Evolutionary conservation across 1,284 basidiomycete species (phyloP).

Genomic region (Coniophora puteana): DNA sequence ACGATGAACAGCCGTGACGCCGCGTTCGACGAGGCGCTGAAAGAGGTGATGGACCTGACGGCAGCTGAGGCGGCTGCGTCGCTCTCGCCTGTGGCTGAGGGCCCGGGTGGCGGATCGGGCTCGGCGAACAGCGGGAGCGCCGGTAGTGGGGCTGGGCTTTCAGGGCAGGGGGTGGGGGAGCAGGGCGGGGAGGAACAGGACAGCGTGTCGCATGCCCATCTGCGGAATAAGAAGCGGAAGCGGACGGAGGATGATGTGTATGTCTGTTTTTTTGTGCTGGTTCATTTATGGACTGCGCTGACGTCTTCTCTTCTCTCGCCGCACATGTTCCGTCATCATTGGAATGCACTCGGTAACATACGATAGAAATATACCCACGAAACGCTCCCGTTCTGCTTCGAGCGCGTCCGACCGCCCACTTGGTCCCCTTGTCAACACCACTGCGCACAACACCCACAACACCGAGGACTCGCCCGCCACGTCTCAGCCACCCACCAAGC

Average conservation of each 20-base stretch:
- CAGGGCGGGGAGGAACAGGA: no score
- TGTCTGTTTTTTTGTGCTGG: conserved; percentile 25
- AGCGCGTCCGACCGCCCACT: conserved; percentile 54
- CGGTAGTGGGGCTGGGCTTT: conserved; percentile 2
- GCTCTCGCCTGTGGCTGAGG: conserved; percentile 22
- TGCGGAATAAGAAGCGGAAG: conserved; percentile 78
- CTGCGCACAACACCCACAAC: conserved; percentile 41
- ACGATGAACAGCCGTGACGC: conserved; percentile 98
- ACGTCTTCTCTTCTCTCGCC: no score
- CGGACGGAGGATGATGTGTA: conserved; percentile 67
- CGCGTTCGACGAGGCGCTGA: conserved; percentile 85
- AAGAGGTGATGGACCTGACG: conserved; percentile 69
- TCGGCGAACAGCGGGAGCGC: not conserved
- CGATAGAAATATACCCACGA: conserved; percentile 45
- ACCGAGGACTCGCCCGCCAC: conserved; percentile 27
- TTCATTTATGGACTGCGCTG: conserved; percentile 13
- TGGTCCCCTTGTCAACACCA: no score
- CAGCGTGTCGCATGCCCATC: no score
- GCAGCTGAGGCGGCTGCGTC: conserved; percentile 58
- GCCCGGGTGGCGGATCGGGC: conserved; percentile 23
- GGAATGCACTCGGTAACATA: no score
- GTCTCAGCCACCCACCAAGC: no score
- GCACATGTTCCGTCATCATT: no score
- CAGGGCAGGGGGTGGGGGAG: conserved; percentile 28
- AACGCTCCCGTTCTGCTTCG: conserved; percentile 70